A percentile compares a stretch with the other conserved stretches of the same genome.
Conservation (phyloP, 352 stramenopile genomes). For the Proteromonas lacertae region DNA sequence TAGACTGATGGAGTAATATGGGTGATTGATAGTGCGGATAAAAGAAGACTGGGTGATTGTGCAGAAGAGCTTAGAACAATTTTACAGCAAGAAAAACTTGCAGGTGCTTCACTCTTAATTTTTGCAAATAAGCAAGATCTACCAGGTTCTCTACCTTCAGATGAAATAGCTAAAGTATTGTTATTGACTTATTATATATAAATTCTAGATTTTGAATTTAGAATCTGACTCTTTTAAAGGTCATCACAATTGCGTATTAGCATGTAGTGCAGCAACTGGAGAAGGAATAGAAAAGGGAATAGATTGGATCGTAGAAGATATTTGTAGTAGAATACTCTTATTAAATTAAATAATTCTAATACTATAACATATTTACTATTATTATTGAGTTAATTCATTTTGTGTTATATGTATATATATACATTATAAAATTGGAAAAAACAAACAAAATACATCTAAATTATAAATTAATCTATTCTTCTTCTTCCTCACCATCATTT, state of each 20-base stretch:
- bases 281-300: slow-evolving; percentile 70
- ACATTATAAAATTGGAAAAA: too few species aligned
- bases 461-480: too few species aligned
- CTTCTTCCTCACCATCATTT: too few species aligned
- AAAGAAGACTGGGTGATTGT: slow-evolving; percentile 60
- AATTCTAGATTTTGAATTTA: slow-evolving; percentile 18
- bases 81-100: slow-evolving; percentile 66
- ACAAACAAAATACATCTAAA: too few species aligned
- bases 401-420: too few species aligned
- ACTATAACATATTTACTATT: too few species aligned
- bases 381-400: too few species aligned
- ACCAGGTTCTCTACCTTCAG: slow-evolving; percentile 33
- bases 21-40: slow-evolving; percentile 85
- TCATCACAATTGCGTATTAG: slow-evolving; percentile 39
- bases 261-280: slow-evolving; percentile 75
- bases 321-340: slow-evolving; percentile 76
- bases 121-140: slow-evolving; percentile 98
- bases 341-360: too few species aligned
- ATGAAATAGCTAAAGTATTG: slow-evolving; percentile 53
- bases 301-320: slow-evolving; percentile 85
- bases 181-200: slow-evolving; percentile 34
- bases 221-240: slow-evolving; percentile 2
- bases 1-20: slow-evolving; percentile 92
- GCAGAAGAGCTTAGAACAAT: slow-evolving; percentile 42
- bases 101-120: slow-evolving; percentile 84